Evolutionary conservation across 78 protist genomes (phyloP).

Genomic region (Dictyostelium purpureum): DNA sequence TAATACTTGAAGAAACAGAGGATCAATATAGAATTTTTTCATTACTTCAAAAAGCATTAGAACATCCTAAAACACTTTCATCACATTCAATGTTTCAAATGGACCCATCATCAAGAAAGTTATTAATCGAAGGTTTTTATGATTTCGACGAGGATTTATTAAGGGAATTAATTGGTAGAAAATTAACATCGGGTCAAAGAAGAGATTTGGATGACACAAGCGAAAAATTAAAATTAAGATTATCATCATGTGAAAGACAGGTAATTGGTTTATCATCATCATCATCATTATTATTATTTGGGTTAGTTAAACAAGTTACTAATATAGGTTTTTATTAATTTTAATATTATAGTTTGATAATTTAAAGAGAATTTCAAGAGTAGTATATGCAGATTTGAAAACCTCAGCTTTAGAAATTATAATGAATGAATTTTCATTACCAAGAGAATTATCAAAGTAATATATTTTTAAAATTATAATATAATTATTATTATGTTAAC

Average conservation of each 20-base stretch:
- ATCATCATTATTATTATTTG: background rate
- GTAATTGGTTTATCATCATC: background rate
- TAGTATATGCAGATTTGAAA: slow-evolving; percentile 41
- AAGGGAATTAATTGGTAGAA: slow-evolving; percentile 68
- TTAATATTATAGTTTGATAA: slow-evolving; percentile 42
- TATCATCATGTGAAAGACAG: slow-evolving; percentile 67
- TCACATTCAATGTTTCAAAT: slow-evolving; percentile 68
- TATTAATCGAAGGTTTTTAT: slow-evolving; percentile 57
- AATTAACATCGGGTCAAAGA: slow-evolving; percentile 68
- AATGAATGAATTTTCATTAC: slow-evolving; percentile 64
- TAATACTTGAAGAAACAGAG: slow-evolving; percentile 48
- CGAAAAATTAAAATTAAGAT: slow-evolving; percentile 38
- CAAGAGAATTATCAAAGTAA: slow-evolving; percentile 51
- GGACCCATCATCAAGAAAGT: slow-evolving; percentile 6
- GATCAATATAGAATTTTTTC: slow-evolving; percentile 67
- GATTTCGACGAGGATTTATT: slow-evolving; percentile 37
- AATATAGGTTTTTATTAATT: too few relatives aligned
- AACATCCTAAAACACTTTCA: slow-evolving; percentile 53
- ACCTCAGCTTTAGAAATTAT: slow-evolving; percentile 46
- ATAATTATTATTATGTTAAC: background rate
- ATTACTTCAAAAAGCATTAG: slow-evolving; percentile 36
- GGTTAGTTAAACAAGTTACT: too few relatives aligned
- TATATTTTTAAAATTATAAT: background rate
- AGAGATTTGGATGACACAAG: slow-evolving; percentile 56
- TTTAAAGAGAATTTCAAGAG: slow-evolving; percentile 60